phyloP scores from a whole-genome alignment of 129 eudicot genomes.

The Calendula officinalis region DNA sequence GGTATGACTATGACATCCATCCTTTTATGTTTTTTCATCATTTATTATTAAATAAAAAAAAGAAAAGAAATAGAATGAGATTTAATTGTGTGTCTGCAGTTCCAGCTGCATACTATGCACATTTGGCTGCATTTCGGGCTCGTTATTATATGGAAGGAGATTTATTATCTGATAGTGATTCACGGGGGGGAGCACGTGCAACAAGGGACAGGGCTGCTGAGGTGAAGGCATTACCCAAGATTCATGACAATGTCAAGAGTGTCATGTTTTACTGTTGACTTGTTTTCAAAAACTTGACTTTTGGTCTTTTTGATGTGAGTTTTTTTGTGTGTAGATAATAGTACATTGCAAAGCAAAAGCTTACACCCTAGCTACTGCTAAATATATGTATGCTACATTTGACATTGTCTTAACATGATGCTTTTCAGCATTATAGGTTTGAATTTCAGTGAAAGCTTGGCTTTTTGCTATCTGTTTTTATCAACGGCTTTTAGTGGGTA shows the following conservation, averaged over 20 bases:
- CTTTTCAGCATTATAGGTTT: too few species aligned
- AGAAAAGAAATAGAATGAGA: too few species aligned
- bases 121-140: conserved; percentile 81
- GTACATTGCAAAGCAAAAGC: too few species aligned
- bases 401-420: too few species aligned
- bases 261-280: conserved; percentile 85
- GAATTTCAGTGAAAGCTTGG: too few species aligned
- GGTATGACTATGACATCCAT: conserved; percentile 36
- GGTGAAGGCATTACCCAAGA: conserved; percentile 44
- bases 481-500: too few species aligned
- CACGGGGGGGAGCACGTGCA: conserved; percentile 38
- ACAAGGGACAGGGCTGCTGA: conserved; percentile 35
- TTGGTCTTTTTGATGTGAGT: too few species aligned
- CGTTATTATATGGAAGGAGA: conserved; percentile 61
- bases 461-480: too few species aligned
- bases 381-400: too few species aligned
- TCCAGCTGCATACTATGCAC: conserved; percentile 91
- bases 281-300: too few species aligned
- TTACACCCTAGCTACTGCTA: too few species aligned
- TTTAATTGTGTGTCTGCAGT: conserved; percentile 43
- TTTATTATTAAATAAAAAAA: neutral
- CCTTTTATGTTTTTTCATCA: neutral
- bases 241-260: conserved; percentile 56
- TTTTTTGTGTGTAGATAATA: too few species aligned
- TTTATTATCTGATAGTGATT: conserved; percentile 36